A percentile compares a stretch with the other conserved stretches of the same genome.
phyloP scores from a whole-genome alignment of 345 rosid genomes.

The Bruguiera parviflora region DNA sequence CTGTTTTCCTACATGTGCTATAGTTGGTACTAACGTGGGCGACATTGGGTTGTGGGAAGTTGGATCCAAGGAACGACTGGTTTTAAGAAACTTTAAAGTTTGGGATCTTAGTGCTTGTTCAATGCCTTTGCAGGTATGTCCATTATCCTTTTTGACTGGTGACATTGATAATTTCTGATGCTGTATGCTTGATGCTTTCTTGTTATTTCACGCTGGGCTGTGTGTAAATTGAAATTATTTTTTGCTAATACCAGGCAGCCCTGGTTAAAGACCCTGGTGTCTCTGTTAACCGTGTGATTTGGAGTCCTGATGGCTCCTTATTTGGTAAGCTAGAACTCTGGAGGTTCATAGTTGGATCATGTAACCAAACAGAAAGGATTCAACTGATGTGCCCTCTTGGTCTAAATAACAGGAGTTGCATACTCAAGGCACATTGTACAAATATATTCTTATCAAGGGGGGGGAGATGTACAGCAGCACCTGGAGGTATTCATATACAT shows the following conservation, averaged over 20 bases:
- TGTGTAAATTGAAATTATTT: slow-evolving; percentile 17
- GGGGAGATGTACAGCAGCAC: slow-evolving; percentile 17
- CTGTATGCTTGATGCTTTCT: background rate
- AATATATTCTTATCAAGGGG: slow-evolving; percentile 34
- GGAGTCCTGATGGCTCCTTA: slow-evolving; percentile 55
- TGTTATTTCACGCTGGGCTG: background rate
- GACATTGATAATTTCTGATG: background rate
- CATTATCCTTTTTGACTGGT: slow-evolving; percentile 6
- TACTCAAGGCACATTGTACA: slow-evolving; percentile 39
- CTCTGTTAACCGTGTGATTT: slow-evolving; percentile 39
- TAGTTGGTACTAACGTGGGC: slow-evolving; percentile 66
- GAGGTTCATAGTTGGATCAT: background rate
- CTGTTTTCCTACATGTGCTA: slow-evolving; percentile 12
- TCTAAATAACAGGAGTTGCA: slow-evolving; percentile 33
- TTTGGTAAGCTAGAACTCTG: slow-evolving; percentile 39
- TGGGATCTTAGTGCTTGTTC: slow-evolving; percentile 63
- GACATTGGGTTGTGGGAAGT: slow-evolving; percentile 65
- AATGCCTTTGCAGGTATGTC: slow-evolving; percentile 28
- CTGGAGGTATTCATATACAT: slow-evolving; percentile 24
- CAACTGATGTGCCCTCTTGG: background rate
- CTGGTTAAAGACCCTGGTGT: slow-evolving; percentile 37
- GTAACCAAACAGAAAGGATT: background rate
- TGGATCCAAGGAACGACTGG: slow-evolving; percentile 42
- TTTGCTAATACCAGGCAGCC: slow-evolving; percentile 28
- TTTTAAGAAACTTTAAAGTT: slow-evolving; percentile 55